Conservation (phyloP, 176 grass and related monocot species). For the Pharus latifolius region DNA sequence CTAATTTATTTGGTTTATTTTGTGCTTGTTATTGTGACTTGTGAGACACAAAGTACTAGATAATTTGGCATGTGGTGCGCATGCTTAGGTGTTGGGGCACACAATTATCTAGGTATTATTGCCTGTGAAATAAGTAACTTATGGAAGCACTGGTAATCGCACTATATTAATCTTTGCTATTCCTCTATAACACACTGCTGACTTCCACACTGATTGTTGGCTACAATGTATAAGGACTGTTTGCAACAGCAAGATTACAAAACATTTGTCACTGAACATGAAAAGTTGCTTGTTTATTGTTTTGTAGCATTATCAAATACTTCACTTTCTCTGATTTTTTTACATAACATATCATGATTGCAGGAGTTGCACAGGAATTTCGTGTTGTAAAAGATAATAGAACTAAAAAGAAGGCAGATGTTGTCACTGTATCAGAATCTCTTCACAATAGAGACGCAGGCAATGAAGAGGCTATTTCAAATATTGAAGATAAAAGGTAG, state of each 20-base stretch:
- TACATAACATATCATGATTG: constrained; percentile 3
- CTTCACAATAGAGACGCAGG: constrained; percentile 5
- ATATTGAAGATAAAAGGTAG: constrained; percentile 44
- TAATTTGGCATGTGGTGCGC: background rate
- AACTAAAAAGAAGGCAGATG: constrained; percentile 29
- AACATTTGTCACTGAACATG: background rate
- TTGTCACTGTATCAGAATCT: constrained; percentile 17
- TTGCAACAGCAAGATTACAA: background rate
- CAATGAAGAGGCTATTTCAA: background rate
- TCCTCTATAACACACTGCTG: background rate
- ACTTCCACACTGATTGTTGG: background rate
- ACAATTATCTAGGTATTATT: background rate
- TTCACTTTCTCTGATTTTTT: background rate
- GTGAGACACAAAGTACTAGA: background rate
- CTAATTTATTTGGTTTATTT: background rate
- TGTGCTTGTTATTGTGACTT: background rate
- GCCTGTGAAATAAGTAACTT: background rate
- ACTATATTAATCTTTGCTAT: background rate
- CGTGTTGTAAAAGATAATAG: constrained; percentile 76
- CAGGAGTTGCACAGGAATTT: constrained; percentile 49
- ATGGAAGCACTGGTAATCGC: background rate
- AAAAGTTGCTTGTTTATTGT: background rate
- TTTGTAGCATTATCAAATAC: background rate
- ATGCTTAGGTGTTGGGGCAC: background rate
- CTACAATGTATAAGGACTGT: background rate